phyloP scores from a whole-genome alignment of 345 rosid genomes.

The Passiflora organensis region DNA sequence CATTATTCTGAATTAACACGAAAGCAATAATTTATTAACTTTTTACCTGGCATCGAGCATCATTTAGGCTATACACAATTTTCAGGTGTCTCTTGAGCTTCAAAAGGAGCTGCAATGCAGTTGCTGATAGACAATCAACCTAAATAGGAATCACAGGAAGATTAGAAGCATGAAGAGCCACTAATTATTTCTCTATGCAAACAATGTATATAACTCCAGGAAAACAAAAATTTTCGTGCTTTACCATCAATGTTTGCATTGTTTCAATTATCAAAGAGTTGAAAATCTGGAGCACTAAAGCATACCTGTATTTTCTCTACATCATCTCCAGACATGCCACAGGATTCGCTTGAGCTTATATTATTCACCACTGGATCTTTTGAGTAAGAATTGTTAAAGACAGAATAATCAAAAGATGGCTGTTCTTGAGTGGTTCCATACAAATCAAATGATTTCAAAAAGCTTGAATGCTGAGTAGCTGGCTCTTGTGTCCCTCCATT shows the following conservation, averaged over 20 bases:
- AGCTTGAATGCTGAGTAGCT: conserved; percentile 29
- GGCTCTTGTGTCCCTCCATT: conserved; percentile 46
- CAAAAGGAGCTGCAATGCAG: conserved; percentile 83
- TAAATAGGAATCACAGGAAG: conserved; percentile 28
- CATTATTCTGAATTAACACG: neutral
- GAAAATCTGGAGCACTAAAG: neutral
- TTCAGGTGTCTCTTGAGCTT: conserved; percentile 89
- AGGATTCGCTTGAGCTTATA: conserved; percentile 31
- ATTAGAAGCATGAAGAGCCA: neutral
- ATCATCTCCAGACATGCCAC: conserved; percentile 55
- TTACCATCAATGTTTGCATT: neutral
- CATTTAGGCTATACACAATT: conserved; percentile 74
- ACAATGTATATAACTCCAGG: neutral
- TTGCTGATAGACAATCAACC: conserved; percentile 72
- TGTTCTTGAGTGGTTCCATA: conserved; percentile 53
- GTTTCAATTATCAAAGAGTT: neutral
- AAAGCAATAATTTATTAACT: neutral
- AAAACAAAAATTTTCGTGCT: neutral
- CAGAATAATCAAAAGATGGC: conserved; percentile 31
- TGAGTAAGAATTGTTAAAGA: conserved; percentile 21
- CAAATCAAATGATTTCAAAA: conserved; percentile 46
- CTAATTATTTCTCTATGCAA: neutral
- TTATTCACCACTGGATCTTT: conserved; percentile 35
- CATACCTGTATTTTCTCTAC: conserved; percentile 70
- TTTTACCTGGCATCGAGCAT: conserved; percentile 90